Evolutionary conservation across 192 early-diverging fungal species (phyloP).

Genomic region (Entomortierella parvispora): DNA sequence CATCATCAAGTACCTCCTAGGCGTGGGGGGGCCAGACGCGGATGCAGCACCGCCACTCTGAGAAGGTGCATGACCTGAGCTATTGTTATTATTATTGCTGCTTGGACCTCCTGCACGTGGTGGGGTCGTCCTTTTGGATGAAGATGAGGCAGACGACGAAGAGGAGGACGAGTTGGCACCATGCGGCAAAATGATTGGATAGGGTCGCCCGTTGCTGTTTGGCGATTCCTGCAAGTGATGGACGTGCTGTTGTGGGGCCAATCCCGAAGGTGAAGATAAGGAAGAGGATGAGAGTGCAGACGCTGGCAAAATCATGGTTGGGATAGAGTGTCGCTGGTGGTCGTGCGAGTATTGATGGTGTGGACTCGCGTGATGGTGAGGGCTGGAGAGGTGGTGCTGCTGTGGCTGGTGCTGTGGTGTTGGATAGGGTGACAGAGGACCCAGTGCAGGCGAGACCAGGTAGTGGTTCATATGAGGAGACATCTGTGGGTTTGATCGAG

Average conservation of each 20-base stretch:
- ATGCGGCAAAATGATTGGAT: constrained; percentile 19
- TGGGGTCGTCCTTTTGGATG: constrained; percentile 8
- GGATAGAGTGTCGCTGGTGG: constrained; percentile 25
- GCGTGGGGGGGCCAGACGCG: no score
- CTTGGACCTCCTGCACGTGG: neutral
- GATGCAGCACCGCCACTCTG: neutral
- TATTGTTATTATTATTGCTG: no score
- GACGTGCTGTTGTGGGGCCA: neutral
- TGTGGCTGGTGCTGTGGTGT: constrained; percentile 48
- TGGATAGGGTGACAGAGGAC: constrained; percentile 42
- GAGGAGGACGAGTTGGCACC: neutral
- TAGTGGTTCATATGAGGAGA: constrained; percentile 25
- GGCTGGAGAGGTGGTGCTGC: constrained; percentile 34
- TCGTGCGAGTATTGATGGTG: neutral
- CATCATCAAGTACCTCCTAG: neutral
- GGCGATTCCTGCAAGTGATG: neutral
- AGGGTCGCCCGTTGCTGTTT: neutral
- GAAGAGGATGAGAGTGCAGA: constrained; percentile 32
- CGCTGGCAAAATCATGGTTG: constrained; percentile 42
- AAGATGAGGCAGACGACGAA: neutral
- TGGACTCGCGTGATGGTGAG: constrained; percentile 12
- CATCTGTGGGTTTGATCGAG: constrained; percentile 43
- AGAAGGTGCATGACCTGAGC: neutral
- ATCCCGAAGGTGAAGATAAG: constrained; percentile 1
- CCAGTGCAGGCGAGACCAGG: constrained; percentile 18